Conservation (phyloP, 176 grass and related monocot species). For the Triticum dicoccoides region DNA sequence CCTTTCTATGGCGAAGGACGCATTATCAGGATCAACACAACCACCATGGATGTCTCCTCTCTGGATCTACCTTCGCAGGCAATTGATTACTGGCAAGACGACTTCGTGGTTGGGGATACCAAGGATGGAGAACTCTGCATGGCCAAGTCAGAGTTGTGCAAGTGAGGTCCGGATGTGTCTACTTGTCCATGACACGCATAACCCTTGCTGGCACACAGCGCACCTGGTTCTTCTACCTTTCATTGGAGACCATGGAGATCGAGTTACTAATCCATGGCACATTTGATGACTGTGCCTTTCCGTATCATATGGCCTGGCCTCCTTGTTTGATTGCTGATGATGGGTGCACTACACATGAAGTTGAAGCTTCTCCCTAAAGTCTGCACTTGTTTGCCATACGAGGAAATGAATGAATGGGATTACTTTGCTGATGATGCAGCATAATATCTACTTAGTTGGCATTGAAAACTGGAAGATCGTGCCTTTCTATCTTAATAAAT, state of each 20-base stretch:
- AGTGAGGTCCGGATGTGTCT: not conserved
- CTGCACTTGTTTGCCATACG: not conserved
- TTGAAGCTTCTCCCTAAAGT: not conserved
- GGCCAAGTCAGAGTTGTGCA: not conserved
- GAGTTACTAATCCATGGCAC: not conserved
- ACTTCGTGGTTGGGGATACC: not conserved
- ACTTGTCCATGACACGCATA: not conserved
- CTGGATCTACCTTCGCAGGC: not conserved
- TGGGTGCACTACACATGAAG: too few species aligned
- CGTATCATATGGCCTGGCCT: too few species aligned
- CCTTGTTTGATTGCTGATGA: too few species aligned
- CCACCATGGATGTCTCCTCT: too few species aligned
- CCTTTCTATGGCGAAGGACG: too few species aligned
- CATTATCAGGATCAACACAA: too few species aligned
- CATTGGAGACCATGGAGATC: not conserved
- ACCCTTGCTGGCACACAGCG: not conserved
- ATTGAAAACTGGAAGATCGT: too few species aligned
- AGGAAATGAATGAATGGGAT: too few species aligned
- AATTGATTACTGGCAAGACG: too few species aligned
- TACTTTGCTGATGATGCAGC: not conserved
- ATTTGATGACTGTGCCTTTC: not conserved
- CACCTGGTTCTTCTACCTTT: not conserved
- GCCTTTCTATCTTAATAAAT: too few species aligned
- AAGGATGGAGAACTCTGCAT: not conserved
- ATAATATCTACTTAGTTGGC: not conserved